Evolutionary conservation across 2,329 filamentous ascomycete genomes (phyloP).

Genomic region (Exophiala viscosa): DNA sequence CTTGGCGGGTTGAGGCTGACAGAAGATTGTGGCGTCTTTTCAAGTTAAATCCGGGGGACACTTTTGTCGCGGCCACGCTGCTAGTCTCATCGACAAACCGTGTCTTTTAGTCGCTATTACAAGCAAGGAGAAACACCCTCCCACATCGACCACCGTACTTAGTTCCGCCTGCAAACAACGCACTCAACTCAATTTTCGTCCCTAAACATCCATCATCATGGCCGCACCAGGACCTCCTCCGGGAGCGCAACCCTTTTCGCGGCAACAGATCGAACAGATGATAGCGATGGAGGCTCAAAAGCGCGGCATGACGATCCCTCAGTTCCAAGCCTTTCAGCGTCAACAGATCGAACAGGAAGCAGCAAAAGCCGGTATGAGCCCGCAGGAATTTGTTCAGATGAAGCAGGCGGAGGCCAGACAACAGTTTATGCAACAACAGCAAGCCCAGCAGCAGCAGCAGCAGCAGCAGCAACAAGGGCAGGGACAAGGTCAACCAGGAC

Average conservation of each 20-base stretch:
- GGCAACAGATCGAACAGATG: conserved; percentile 26
- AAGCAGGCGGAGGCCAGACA: conserved; percentile 40
- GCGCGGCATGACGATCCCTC: conserved; percentile 75
- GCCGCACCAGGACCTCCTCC: conserved; percentile 27
- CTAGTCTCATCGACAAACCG: conserved; percentile 4
- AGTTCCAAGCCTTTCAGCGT: conserved; percentile 61
- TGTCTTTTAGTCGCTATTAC: conserved; percentile 7
- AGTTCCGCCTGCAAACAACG: not conserved
- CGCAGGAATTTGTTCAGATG: conserved; percentile 47
- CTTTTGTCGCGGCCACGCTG: too few species aligned
- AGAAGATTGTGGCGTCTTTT: too few species aligned
- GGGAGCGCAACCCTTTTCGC: conserved; percentile 16
- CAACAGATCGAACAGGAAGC: conserved; percentile 46
- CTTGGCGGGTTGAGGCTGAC: conserved; percentile 1
- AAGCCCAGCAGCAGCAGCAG: conserved; percentile 29
- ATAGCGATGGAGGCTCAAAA: conserved; percentile 65
- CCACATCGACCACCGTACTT: not conserved
- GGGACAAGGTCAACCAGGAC: conserved; percentile 29
- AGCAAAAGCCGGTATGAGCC: conserved; percentile 51
- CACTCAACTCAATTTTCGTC: not conserved
- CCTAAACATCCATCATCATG: conserved; percentile 28
- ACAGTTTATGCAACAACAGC: conserved; percentile 38
- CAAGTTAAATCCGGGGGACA: too few species aligned
- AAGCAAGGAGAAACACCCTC: too few species aligned
- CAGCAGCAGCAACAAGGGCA: conserved; percentile 35